phyloP scores from a whole-genome alignment of 805 yeast species.

The Pichia thaimueangensis region DNA sequence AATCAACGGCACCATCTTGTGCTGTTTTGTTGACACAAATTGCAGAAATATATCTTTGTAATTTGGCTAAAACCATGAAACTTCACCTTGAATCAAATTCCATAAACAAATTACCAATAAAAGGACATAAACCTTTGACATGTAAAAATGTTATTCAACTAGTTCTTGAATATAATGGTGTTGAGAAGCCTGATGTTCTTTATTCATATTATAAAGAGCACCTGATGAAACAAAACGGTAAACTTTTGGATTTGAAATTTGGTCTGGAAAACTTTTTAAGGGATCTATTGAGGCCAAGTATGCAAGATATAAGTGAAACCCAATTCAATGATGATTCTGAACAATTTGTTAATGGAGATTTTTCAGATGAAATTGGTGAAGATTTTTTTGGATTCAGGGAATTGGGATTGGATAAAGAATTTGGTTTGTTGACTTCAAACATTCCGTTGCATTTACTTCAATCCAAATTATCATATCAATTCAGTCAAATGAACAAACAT shows the following conservation, averaged over 20 bases:
- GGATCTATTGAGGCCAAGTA: conserved; percentile 75
- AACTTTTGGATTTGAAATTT: conserved; percentile 58
- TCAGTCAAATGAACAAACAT: conserved; percentile 38
- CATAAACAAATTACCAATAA: conserved; percentile 32
- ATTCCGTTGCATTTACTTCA: conserved; percentile 88
- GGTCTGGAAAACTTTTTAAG: conserved; percentile 69
- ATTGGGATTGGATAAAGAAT: conserved; percentile 87
- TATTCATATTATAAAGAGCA: conserved; percentile 70
- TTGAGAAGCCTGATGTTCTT: conserved; percentile 69
- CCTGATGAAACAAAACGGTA: conserved; percentile 58
- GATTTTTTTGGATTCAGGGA: conserved; percentile 97
- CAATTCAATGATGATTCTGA: conserved; percentile 87
- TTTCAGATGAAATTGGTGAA: conserved; percentile 88
- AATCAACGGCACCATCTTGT: conserved; percentile 71
- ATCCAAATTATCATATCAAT: conserved; percentile 60
- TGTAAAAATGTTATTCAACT: conserved; percentile 47
- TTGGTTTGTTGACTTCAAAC: conserved; percentile 73
- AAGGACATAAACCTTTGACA: conserved; percentile 18
- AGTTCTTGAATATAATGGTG: conserved; percentile 79
- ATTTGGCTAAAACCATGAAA: conserved; percentile 65
- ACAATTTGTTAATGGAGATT: conserved; percentile 91
- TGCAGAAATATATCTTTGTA: conserved; percentile 73
- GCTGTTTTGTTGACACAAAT: conserved; percentile 73
- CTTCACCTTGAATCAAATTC: conserved; percentile 62
- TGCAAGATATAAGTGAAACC: conserved; percentile 62